Percentiles rank a stretch among this genome's conserved stretches.
These are phyloP conservation scores for Flammula alnicola DNA, from an alignment of 1,284 basidiomycete species.

Conservation along the genomic window DNA sequence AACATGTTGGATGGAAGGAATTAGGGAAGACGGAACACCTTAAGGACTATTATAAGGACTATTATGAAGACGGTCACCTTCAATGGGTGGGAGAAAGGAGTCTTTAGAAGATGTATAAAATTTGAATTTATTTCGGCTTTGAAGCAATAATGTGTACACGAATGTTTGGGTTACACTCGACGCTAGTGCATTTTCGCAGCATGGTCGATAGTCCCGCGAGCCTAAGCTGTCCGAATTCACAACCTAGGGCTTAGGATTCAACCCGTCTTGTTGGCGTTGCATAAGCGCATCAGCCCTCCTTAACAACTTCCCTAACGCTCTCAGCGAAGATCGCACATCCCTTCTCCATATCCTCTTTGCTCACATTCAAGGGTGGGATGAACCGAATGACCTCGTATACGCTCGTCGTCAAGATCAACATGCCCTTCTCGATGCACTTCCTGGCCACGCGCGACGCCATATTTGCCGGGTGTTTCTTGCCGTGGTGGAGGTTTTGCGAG, in stretches of 20 bases:
- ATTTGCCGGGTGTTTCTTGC: constrained; percentile 53
- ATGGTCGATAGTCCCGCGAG: too few relatives aligned
- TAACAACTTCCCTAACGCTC: constrained; percentile 47
- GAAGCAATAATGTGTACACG: too few relatives aligned
- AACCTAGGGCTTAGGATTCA: too few relatives aligned
- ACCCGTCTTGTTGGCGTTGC: too few relatives aligned
- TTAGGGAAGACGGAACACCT: neutral
- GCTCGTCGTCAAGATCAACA: constrained; percentile 82
- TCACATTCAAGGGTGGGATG: constrained; percentile 52
- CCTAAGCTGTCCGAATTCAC: too few relatives aligned
- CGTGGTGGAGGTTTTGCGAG: constrained; percentile 30
- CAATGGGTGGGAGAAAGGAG: too few relatives aligned
- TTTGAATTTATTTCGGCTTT: too few relatives aligned
- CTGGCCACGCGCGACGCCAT: constrained; percentile 79
- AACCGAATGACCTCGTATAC: constrained; percentile 83
- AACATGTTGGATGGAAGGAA: constrained; percentile 12
- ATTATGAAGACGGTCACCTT: too few relatives aligned
- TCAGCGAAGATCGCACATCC: constrained; percentile 48
- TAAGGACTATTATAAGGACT: too few relatives aligned
- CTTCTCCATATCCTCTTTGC: constrained; percentile 44
- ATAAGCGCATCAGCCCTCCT: constrained; percentile 45
- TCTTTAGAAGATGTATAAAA: too few relatives aligned
- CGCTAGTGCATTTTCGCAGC: too few relatives aligned
- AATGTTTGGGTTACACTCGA: too few relatives aligned
- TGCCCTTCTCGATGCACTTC: constrained; percentile 82